Evolutionary conservation across 345 rosid species (phyloP).

Genomic region (Physaria fendleri): DNA sequence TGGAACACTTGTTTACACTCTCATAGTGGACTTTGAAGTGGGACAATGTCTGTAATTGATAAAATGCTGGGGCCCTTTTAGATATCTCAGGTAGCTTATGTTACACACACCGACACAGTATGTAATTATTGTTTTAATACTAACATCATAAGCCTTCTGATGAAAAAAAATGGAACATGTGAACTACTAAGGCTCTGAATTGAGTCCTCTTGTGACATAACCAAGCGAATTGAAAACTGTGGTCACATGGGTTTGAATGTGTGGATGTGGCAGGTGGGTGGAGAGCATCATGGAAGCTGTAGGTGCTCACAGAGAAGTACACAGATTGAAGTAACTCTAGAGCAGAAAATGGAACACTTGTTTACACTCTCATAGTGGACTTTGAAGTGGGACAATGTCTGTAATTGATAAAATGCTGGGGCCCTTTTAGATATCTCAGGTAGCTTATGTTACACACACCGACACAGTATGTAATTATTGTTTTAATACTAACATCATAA

Average conservation of each 20-base stretch:
- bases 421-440: neutral
- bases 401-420: neutral
- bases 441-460: neutral
- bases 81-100: neutral
- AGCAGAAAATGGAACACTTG: neutral
- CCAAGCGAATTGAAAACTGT: neutral
- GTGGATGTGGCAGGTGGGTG: conserved; percentile 62
- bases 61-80: neutral
- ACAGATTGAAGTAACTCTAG: neutral
- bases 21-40: neutral
- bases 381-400: neutral
- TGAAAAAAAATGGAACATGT: neutral
- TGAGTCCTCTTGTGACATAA: neutral
- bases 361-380: neutral
- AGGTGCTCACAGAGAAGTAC: conserved; percentile 28
- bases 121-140: neutral
- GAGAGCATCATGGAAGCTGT: conserved; percentile 72
- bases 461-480: neutral
- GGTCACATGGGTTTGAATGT: neutral
- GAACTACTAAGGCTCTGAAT: neutral
- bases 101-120: neutral
- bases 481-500: neutral
- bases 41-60: neutral
- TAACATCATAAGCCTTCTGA: neutral
- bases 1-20: neutral